These are phyloP conservation scores for Datura wrightii DNA, from an alignment of 257 asterid species.

Conservation along the genomic window DNA sequence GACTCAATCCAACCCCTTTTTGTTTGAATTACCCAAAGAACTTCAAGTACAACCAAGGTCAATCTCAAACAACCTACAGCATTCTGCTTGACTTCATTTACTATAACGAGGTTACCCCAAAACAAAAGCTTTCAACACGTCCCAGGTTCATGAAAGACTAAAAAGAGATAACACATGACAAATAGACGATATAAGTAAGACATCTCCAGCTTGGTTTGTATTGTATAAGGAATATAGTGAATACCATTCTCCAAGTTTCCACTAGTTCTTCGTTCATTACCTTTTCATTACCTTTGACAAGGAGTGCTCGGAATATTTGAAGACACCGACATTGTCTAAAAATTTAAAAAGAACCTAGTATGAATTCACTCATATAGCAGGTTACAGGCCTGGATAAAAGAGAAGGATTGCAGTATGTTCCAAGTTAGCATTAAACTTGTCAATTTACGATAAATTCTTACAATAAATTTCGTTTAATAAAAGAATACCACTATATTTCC, in stretches of 20 bases:
- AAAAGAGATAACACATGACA: slow-evolving; percentile 16
- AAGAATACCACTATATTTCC: not conserved
- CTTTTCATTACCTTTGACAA: slow-evolving; percentile 8
- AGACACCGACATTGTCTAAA: not conserved
- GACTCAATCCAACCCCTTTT: not conserved
- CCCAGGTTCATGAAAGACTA: not conserved
- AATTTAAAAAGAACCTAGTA: not conserved
- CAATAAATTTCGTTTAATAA: not conserved
- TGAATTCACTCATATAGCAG: not conserved
- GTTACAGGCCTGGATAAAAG: not conserved
- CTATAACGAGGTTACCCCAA: not conserved
- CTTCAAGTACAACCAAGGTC: not conserved
- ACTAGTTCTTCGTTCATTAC: not conserved
- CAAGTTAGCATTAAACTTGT: not conserved
- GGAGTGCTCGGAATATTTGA: not conserved
- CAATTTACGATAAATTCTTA: not conserved
- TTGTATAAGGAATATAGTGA: not conserved
- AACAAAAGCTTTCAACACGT: not conserved
- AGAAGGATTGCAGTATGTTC: not conserved
- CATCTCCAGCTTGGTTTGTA: slow-evolving; percentile 2
- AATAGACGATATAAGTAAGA: not conserved
- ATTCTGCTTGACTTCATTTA: not conserved
- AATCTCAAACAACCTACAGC: slow-evolving; percentile 8
- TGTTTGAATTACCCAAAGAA: slow-evolving; percentile 5
- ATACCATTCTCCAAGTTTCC: not conserved